These are phyloP conservation scores for Penicillium cosmopolitanum DNA, from an alignment of 495 filamentous ascomycete species.

Conservation along the genomic window DNA sequence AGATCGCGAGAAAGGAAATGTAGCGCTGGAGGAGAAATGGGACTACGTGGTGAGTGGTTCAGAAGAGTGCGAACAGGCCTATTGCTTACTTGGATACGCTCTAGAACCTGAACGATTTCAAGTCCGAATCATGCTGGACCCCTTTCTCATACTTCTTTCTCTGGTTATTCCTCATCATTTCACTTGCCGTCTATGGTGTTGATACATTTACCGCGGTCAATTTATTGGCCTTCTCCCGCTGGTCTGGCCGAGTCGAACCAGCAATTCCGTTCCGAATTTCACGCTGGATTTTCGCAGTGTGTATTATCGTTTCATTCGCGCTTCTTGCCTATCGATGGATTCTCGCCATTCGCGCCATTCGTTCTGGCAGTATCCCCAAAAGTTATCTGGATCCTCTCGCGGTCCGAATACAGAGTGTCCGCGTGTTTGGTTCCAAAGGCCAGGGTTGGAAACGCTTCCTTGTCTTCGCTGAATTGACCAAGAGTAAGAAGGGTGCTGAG, in stretches of 20 bases:
- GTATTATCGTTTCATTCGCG: constrained; percentile 84
- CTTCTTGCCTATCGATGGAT: constrained; percentile 78
- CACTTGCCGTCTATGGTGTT: constrained; percentile 81
- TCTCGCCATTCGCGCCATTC: constrained; percentile 77
- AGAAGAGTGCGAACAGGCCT: background rate
- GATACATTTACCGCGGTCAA: constrained; percentile 94
- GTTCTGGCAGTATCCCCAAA: constrained; percentile 81
- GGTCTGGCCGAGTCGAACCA: constrained; percentile 69
- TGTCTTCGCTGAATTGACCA: constrained; percentile 90
- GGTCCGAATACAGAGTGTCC: constrained; percentile 77
- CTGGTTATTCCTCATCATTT: constrained; percentile 76
- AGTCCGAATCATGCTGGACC: constrained; percentile 72
- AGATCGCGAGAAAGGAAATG: constrained; percentile 67
- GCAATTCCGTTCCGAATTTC: constrained; percentile 69
- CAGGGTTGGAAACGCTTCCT: constrained; percentile 84
- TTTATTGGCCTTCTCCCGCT: constrained; percentile 77
- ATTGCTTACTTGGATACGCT: constrained; percentile 5
- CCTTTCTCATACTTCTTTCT: constrained; percentile 84
- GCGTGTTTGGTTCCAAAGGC: constrained; percentile 59
- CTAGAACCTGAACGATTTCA: constrained; percentile 92
- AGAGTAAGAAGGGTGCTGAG: constrained; percentile 86
- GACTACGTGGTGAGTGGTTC: constrained; percentile 77
- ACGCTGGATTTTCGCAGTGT: constrained; percentile 88
- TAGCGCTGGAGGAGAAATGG: constrained; percentile 86
- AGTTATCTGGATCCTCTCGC: constrained; percentile 89